Base-by-base conservation (phyloP, 768 basidiomycete genomes). In the Termitomyces sp. region DNA sequence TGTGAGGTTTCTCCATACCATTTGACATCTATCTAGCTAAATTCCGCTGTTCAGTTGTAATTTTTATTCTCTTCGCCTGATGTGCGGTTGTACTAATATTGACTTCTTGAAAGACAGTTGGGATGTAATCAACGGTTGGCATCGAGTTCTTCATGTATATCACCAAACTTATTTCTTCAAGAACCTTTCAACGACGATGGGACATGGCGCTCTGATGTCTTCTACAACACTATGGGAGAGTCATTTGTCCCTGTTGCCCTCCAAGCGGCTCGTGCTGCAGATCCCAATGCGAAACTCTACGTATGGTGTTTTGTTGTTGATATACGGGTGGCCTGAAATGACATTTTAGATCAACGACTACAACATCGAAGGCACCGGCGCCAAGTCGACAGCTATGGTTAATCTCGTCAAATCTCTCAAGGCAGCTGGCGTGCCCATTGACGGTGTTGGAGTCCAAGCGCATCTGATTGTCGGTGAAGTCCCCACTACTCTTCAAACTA, bases 161-260 rank as follows among this genome's bases (percentile, higher is more conserved):
- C 20, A 13, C n/a, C 11, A 27, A 20, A 32, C 27, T 49, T 5
- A 52, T 12, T 39, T 32, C 7, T 25, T 40, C 62, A 50, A 76
- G 75, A 84, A 63, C 76, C 80, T 10, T 81, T 85, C 70, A 81
- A 84, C 58, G 84, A 85, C 33, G 74, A 85, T 60, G 84, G 85
- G 15, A 82, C 80, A 13, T 82, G 72, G 69, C 76, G 83, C 32
- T 55, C 70, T 15, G 68, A 74, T 54, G 76, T 85, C 6, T 86
- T 84, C 72, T 83, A 73, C 68, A 73, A 74, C 58, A 77, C 76
- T 3, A 71, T 79, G 33, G 77, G 78, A 20, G 66, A 73, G 9
- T 64, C 66, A 16, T 85, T 75, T 65, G 75, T 85, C 52, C 59
- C 70, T n/a, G 73, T 77, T 47, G 84, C 84, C 15, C 73, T 86